Evolutionary conservation across 306 rosid genomes (phyloP).

Genomic region (Fragaria ananassa): DNA sequence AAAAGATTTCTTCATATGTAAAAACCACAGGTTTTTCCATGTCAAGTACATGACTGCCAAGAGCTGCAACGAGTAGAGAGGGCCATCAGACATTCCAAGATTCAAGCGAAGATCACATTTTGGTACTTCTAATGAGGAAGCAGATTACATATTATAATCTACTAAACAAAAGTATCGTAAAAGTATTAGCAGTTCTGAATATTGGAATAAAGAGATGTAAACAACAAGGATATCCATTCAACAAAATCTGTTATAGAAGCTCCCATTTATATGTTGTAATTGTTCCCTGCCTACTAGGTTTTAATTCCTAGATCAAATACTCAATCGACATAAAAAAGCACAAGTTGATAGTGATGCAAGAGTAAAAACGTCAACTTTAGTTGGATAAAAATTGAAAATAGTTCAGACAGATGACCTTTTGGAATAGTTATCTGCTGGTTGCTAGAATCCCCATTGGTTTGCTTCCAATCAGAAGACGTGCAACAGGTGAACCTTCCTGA

Average conservation of each 20-base stretch:
- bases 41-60: constrained; percentile 61
- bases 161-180: neutral
- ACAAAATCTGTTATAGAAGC: neutral
- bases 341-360: neutral
- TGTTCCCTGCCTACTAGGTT: neutral
- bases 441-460: constrained; percentile 57
- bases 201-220: neutral
- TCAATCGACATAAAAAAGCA: neutral
- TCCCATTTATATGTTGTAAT: neutral
- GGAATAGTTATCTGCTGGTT: constrained; percentile 54
- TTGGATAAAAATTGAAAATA: neutral
- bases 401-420: constrained; percentile 55
- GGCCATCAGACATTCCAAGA: constrained; percentile 11
- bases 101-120: constrained; percentile 14
- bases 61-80: constrained; percentile 46
- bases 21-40: constrained; percentile 83
- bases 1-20: constrained; percentile 67
- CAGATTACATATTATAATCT: neutral
- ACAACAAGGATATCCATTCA: neutral
- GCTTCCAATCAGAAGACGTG: constrained; percentile 60
- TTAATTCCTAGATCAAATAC: neutral
- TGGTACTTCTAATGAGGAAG: neutral
- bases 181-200: neutral
- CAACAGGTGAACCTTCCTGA: constrained; percentile 82
- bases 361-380: constrained; percentile 10